Evolutionary conservation across 1,284 basidiomycete genomes (phyloP).

Genomic region (Ceratobasidium sp.): DNA sequence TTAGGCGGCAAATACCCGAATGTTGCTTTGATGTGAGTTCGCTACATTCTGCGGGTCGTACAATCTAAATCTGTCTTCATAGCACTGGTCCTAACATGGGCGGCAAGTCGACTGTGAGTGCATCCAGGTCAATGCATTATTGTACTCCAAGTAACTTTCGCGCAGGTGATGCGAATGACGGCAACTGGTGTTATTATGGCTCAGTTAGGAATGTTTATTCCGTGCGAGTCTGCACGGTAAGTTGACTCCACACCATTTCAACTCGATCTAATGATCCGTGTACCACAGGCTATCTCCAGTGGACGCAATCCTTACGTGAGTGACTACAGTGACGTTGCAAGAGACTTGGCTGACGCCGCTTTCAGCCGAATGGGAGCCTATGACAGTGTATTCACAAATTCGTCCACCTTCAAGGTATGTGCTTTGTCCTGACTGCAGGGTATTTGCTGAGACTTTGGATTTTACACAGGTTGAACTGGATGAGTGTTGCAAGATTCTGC

Average conservation of each 20-base stretch:
- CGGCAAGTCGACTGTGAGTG: constrained; percentile 80
- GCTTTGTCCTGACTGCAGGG: not conserved
- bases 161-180: constrained; percentile 91
- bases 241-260: constrained; percentile 41
- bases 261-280: not conserved
- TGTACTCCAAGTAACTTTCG: constrained; percentile 1
- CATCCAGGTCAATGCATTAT: not conserved
- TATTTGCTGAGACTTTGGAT: not conserved
- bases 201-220: constrained; percentile 97
- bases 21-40: constrained; percentile 30
- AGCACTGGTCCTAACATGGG: constrained; percentile 51
- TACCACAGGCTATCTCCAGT: constrained; percentile 77
- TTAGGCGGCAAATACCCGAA: constrained; percentile 28
- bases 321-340: not conserved
- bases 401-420: constrained; percentile 91
- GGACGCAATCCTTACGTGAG: constrained; percentile 84
- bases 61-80: not conserved
- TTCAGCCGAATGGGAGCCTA: constrained; percentile 90
- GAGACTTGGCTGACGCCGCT: not conserved
- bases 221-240: constrained; percentile 80
- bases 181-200: constrained; percentile 95
- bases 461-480: constrained; percentile 25
- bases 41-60: not conserved
- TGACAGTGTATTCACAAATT: constrained; percentile 95
- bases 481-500: constrained; percentile 83